Evolutionary conservation across 164 flowering plant species (phyloP), one percentile per base, ranked within the genome.

Genomic region (Pachysandra terminalis): DNA sequence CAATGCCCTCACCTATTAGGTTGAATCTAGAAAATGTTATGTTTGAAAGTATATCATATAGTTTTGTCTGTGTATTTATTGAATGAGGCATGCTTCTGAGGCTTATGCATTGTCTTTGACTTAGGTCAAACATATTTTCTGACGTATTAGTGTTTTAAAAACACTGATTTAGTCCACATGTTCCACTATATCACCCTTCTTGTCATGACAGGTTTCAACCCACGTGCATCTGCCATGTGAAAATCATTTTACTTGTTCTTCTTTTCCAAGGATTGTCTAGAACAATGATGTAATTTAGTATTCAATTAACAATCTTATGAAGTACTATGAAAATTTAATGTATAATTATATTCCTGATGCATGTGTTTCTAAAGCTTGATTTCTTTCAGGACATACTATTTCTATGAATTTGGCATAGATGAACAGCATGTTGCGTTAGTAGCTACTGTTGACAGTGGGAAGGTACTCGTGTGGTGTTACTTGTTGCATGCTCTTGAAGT

Each of bases 341-440:
- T 24, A 37, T 22, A 23, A 49, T 25, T 1, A 21, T 28, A 8
- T 60, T 26, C 17, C 0, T 57, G 15, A 68, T 41, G 41, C 26
- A 14, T 49, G 9, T 26, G 37, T 32, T 24, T 53, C 45, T 15
- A 26, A 17, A 62, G 48, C 28, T 41, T 62, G 56, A 54, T 64
- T 32, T 35, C 1, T 81, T 74, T 71, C 93, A 91, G 96, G 92
- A 89, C 84, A 26, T 95, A 87, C 53, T 95, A 95, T 73, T 90
- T 83, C 74, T 95, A 95, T 70, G 99, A 95, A 76, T 92, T 92
- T 68, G 90, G 87, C 28, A 74, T 74, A 66, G 87, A 84, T 54
- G 85, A 81, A 41, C 91, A 88, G 72, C 97, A 80, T 72, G 67
- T 82, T 51, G 97, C 97, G n/a, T 74, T 95, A 21, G 93, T 92